phyloP scores from a whole-genome alignment of 345 rosid species.

The Lepidium aucheri region DNA sequence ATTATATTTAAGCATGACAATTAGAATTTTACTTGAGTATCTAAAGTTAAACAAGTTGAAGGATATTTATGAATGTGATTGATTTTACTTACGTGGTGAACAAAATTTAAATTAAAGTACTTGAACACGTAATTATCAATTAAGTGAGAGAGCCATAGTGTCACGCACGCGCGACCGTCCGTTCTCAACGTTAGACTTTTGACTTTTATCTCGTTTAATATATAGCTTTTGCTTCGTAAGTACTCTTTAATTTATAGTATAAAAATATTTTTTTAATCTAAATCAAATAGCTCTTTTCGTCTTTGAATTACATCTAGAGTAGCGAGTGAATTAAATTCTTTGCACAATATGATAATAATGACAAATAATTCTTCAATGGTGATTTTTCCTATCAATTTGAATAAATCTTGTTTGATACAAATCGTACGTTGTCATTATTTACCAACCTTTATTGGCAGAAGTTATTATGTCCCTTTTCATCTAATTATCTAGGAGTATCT shows the following conservation, averaged over 20 bases:
- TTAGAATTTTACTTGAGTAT: background rate
- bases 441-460: background rate
- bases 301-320: background rate
- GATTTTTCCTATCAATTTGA: background rate
- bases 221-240: background rate
- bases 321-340: background rate
- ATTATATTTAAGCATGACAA: background rate
- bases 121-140: background rate
- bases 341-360: background rate
- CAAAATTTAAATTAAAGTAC: background rate
- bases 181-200: background rate
- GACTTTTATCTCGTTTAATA: background rate
- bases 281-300: background rate
- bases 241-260: background rate
- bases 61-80: background rate
- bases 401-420: background rate
- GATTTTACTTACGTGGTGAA: background rate
- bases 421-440: background rate
- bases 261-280: background rate
- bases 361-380: background rate
- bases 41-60: background rate
- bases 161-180: slow-evolving; percentile 3
- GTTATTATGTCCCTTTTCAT: background rate
- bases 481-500: background rate
- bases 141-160: background rate